Evolutionary conservation across 2,329 filamentous ascomycete species (phyloP).

Genomic region (Catunica adiposa): DNA sequence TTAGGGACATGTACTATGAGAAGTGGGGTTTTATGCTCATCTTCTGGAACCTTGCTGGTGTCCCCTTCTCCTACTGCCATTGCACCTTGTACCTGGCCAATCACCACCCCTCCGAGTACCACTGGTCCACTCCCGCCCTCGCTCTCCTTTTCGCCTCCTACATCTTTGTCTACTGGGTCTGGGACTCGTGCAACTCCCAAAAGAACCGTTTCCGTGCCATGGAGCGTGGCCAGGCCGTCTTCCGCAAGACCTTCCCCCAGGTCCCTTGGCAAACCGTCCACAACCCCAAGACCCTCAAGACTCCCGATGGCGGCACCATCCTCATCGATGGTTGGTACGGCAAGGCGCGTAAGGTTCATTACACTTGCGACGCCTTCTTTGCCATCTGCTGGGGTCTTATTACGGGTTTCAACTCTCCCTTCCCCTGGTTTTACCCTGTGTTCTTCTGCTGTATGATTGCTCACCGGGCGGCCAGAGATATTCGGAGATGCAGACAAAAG

Average conservation of each 20-base stretch:
- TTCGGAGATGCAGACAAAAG: slow-evolving; percentile 58
- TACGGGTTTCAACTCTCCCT: slow-evolving; percentile 44
- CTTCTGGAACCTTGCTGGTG: slow-evolving; percentile 91
- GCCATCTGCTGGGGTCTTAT: slow-evolving; percentile 34
- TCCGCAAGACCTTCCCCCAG: slow-evolving; percentile 72
- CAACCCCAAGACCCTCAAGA: slow-evolving; percentile 64
- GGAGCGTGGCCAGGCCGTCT: slow-evolving; percentile 53
- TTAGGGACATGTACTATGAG: slow-evolving; percentile 81
- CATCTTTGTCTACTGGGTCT: slow-evolving; percentile 73
- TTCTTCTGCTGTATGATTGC: slow-evolving; percentile 74
- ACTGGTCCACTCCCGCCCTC: slow-evolving; percentile 55
- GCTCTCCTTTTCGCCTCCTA: slow-evolving; percentile 51
- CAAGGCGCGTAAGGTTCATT: slow-evolving; percentile 46
- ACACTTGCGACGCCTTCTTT: slow-evolving; percentile 34
- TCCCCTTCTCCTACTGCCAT: slow-evolving; percentile 84
- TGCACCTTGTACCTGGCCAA: slow-evolving; percentile 81
- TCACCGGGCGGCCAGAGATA: slow-evolving; percentile 62
- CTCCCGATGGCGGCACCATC: slow-evolving; percentile 57
- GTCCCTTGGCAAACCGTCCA: slow-evolving; percentile 74
- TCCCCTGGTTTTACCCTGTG: slow-evolving; percentile 79
- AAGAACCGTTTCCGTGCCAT: slow-evolving; percentile 81
- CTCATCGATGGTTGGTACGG: slow-evolving; percentile 78
- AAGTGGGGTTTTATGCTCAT: slow-evolving; percentile 97
- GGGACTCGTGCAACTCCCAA: slow-evolving; percentile 83
- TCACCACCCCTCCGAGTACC: slow-evolving; percentile 61